These are phyloP conservation scores for Manihot esculenta DNA, from an alignment of 441 rosid species.

Conservation along the genomic window DNA sequence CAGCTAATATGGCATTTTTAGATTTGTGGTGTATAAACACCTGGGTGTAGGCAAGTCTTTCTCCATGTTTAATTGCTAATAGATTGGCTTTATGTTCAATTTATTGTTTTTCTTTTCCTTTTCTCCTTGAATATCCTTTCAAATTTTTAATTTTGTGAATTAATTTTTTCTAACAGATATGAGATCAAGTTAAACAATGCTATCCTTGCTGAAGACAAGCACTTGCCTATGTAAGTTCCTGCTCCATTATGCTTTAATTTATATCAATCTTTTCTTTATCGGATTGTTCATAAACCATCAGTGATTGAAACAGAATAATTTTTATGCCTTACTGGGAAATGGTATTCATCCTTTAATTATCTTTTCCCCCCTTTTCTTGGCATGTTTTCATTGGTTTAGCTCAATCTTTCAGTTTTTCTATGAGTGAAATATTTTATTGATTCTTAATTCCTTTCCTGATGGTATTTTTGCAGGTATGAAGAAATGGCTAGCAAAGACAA, in stretches of 20 bases:
- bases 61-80: neutral
- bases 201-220: conserved; percentile 94
- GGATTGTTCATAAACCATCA: neutral
- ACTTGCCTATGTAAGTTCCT: conserved; percentile 77
- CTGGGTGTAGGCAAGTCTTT: no score
- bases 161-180: conserved; percentile 40
- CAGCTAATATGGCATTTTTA: no score
- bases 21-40: no score
- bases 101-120: neutral
- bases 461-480: conserved; percentile 55
- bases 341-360: no score
- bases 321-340: neutral
- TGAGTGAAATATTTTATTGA: neutral
- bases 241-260: neutral
- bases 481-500: conserved; percentile 58
- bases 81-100: neutral
- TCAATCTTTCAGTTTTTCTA: neutral
- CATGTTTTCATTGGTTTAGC: neutral
- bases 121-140: no score
- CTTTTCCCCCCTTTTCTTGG: neutral
- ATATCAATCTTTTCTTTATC: no score
- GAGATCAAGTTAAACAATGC: conserved; percentile 85
- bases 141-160: neutral
- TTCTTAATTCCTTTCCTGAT: conserved; percentile 1
- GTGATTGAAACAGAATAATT: neutral